phyloP scores from a whole-genome alignment of 352 stramenopile genomes.

The Globisporangium iwayamae region DNA sequence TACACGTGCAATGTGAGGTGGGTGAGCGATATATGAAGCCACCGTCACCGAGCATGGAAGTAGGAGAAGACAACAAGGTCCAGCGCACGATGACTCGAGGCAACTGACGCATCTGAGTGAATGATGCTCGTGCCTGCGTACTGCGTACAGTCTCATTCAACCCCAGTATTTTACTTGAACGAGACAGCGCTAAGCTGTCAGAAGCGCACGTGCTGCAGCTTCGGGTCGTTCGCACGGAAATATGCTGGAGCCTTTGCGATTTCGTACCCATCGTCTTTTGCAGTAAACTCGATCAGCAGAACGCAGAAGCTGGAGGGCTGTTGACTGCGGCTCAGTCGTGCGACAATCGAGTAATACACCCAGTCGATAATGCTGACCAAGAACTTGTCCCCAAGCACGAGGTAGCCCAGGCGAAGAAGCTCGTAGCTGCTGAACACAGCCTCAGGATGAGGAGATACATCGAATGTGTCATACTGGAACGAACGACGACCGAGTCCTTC shows the following conservation, averaged over 20 bases:
- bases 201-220: background rate
- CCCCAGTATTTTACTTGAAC: too few species aligned
- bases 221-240: background rate
- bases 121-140: too few species aligned
- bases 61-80: too few species aligned
- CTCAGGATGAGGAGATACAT: background rate
- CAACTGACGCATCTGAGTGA: too few species aligned
- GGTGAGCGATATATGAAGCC: too few species aligned
- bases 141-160: too few species aligned
- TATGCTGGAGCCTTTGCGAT: background rate
- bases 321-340: background rate
- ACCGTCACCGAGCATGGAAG: too few species aligned
- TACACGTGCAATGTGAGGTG: too few species aligned
- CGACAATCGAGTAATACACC: background rate
- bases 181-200: background rate
- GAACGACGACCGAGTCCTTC: background rate
- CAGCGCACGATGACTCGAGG: too few species aligned
- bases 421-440: slow-evolving; percentile 8
- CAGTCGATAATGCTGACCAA: slow-evolving; percentile 7
- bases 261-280: background rate
- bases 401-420: slow-evolving; percentile 1
- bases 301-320: background rate
- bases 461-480: background rate
- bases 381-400: slow-evolving; percentile 5
- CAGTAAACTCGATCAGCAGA: background rate